These are phyloP conservation scores for Penicillium steckii DNA, from an alignment of 495 filamentous ascomycete species.

Conservation along the genomic window DNA sequence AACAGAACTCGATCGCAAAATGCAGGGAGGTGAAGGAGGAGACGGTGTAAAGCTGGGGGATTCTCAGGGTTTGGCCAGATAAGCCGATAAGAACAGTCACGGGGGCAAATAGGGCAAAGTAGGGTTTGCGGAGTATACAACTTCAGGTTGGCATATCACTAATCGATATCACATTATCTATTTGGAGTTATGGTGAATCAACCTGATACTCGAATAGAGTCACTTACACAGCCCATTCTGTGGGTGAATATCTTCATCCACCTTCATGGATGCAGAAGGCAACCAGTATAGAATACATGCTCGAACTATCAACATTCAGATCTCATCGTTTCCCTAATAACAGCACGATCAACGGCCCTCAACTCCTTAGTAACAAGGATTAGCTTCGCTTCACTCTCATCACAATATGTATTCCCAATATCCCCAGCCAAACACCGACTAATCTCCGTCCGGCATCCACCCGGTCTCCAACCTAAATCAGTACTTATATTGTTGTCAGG, in stretches of 20 bases:
- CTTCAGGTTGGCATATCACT: too few relatives aligned
- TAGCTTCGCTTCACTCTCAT: background rate
- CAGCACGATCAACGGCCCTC: background rate
- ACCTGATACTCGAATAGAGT: too few relatives aligned
- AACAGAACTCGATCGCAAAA: background rate
- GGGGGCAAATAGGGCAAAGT: too few relatives aligned
- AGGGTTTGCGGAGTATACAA: too few relatives aligned
- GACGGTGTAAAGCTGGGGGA: conserved; percentile 6
- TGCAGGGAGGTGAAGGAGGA: conserved; percentile 6
- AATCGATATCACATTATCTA: too few relatives aligned
- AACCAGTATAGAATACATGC: too few relatives aligned
- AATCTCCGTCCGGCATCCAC: background rate
- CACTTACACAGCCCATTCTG: too few relatives aligned
- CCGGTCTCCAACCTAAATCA: background rate
- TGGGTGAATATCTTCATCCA: too few relatives aligned
- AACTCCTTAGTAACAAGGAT: background rate
- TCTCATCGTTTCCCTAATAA: background rate
- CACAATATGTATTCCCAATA: background rate
- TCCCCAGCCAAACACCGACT: background rate
- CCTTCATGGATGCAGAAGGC: too few relatives aligned
- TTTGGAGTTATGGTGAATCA: too few relatives aligned
- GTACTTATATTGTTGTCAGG: background rate
- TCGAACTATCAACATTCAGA: background rate
- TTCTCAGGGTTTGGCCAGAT: conserved; percentile 30
- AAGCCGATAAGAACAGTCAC: too few relatives aligned